Percentiles rank a stretch among this genome's conserved stretches.
phyloP scores from a whole-genome alignment of 1,139 yeast species.

The Blastobotrys malaysiensis region DNA sequence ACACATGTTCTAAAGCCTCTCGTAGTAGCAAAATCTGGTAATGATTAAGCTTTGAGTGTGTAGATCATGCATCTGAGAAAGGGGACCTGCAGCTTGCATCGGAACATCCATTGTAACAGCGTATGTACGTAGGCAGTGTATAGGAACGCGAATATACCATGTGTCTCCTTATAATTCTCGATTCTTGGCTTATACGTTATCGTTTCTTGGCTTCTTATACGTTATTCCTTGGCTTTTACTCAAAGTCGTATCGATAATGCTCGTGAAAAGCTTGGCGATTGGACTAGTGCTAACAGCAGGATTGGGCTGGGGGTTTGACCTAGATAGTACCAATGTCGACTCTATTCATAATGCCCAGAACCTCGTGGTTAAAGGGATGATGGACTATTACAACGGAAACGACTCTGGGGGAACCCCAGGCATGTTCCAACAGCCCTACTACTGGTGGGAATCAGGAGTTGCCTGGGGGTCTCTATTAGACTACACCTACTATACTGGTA shows the following conservation, averaged over 20 bases:
- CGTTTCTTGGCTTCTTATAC: neutral
- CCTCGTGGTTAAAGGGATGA: slow-evolving; percentile 53
- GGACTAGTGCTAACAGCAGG: neutral
- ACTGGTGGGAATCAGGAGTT: slow-evolving; percentile 99
- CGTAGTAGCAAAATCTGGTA: neutral
- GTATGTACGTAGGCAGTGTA: neutral
- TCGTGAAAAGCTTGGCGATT: neutral
- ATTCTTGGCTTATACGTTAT: neutral
- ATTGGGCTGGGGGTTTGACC: too few relatives aligned
- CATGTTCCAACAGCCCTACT: slow-evolving; percentile 78
- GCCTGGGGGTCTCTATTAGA: slow-evolving; percentile 88
- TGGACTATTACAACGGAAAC: slow-evolving; percentile 66
- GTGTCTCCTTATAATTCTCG: neutral
- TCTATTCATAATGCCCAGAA: slow-evolving; percentile 44
- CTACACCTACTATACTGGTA: slow-evolving; percentile 64
- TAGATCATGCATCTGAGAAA: neutral
- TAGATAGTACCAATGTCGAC: slow-evolving; percentile 21
- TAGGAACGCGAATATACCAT: neutral
- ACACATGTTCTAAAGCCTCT: neutral
- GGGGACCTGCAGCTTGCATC: neutral
- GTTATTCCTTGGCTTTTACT: neutral
- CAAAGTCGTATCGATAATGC: neutral
- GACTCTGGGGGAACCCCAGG: slow-evolving; percentile 57
- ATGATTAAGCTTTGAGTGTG: neutral
- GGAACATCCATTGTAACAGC: neutral